phyloP scores from a whole-genome alignment of 2,329 filamentous ascomycete genomes.

The Trichoderma aggressivum region DNA sequence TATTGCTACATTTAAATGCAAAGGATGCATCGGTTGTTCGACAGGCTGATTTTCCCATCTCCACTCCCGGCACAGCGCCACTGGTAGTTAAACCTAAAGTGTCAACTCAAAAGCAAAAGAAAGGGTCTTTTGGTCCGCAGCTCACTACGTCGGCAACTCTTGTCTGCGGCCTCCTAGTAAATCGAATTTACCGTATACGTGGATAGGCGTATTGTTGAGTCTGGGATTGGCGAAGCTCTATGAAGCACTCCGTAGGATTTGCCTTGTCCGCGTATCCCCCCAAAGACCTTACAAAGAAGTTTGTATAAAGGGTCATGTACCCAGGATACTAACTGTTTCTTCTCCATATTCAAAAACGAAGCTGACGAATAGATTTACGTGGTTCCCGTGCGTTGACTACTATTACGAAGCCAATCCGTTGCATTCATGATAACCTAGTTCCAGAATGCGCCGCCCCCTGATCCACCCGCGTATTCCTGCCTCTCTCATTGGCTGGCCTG shows the following conservation, averaged over 20 bases:
- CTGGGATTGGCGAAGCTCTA: background rate
- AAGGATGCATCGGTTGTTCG: background rate
- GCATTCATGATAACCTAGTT: background rate
- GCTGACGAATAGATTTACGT: background rate
- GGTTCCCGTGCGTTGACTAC: background rate
- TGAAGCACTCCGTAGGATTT: background rate
- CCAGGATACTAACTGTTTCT: background rate
- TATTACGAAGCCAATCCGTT: background rate
- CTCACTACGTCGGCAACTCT: background rate
- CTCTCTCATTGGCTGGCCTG: background rate
- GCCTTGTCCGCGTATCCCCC: background rate
- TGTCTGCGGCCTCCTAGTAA: background rate
- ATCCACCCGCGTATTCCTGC: constrained; percentile 5
- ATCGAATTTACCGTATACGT: background rate
- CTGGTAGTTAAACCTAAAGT: background rate
- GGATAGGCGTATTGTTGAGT: background rate
- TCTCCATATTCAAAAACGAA: background rate
- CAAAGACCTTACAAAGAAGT: background rate
- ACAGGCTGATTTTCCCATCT: background rate
- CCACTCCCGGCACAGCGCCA: background rate
- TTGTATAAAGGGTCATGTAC: background rate
- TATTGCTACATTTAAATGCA: background rate
- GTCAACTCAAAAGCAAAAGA: background rate
- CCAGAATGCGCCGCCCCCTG: background rate
- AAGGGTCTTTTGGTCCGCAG: background rate